Evolutionary conservation across 148 eudicot genomes (phyloP).

Genomic region (Arctostaphylos glauca): DNA sequence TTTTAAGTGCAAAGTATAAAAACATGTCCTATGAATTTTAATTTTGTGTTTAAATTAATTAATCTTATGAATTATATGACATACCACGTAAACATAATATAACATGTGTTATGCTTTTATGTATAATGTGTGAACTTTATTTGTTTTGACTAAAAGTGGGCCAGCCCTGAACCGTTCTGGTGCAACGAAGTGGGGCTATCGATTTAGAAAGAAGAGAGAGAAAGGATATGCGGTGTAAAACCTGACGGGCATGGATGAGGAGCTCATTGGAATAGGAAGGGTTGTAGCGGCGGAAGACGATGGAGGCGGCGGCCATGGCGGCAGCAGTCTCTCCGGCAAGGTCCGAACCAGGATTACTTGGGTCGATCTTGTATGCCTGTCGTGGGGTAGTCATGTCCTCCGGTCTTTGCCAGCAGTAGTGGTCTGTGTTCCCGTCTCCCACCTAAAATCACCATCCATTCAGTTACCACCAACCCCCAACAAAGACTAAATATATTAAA

Average conservation of each 20-base stretch:
- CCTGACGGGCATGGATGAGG: conserved; percentile 88
- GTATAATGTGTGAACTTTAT: too few relatives aligned
- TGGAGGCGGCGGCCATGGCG: conserved; percentile 89
- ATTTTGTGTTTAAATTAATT: too few relatives aligned
- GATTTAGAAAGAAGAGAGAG: background rate
- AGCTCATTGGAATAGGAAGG: conserved; percentile 68
- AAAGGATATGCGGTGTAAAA: conserved; percentile 6
- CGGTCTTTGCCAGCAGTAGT: conserved; percentile 98
- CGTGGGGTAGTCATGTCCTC: conserved; percentile 96
- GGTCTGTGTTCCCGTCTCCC: conserved; percentile 96
- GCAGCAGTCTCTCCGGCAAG: conserved; percentile 96
- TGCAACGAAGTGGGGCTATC: too few relatives aligned
- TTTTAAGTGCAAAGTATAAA: too few relatives aligned
- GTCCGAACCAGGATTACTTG: conserved; percentile 81
- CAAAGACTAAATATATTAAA: background rate
- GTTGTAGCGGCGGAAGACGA: conserved; percentile 64
- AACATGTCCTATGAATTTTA: too few relatives aligned
- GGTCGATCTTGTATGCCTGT: conserved; percentile 76
- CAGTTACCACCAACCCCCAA: background rate
- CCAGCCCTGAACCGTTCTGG: background rate
- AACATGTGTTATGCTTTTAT: too few relatives aligned
- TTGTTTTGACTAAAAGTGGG: too few relatives aligned
- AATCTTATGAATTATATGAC: too few relatives aligned
- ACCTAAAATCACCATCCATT: conserved; percentile 39
- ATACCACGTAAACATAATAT: too few relatives aligned